These are phyloP conservation scores for Phytophthora megakarya DNA, from an alignment of 352 stramenopile species.

Conservation along the genomic window DNA sequence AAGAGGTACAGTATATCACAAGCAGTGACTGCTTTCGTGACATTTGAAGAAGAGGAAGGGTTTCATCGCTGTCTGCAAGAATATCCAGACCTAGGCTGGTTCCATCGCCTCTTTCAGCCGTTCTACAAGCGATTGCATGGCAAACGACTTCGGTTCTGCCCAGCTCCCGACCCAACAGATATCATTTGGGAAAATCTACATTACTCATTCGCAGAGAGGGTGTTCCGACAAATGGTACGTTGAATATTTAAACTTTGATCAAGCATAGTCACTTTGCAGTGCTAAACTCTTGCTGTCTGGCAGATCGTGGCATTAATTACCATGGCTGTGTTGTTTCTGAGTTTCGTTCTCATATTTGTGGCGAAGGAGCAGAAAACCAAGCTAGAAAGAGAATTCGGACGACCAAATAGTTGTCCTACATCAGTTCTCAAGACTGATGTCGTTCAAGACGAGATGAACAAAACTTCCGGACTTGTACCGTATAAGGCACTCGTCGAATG, in stretches of 20 bases:
- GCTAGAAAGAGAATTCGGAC: conserved; percentile 71
- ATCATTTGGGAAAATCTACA: conserved; percentile 89
- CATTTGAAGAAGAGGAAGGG: conserved; percentile 85
- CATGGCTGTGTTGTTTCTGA: conserved; percentile 67
- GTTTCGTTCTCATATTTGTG: conserved; percentile 79
- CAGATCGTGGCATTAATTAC: conserved; percentile 74
- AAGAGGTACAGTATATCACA: conserved; percentile 44
- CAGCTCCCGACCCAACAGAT: conserved; percentile 78
- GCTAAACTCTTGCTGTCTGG: background rate
- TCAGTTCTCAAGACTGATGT: conserved; percentile 67
- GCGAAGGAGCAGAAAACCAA: conserved; percentile 76
- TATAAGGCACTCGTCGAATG: conserved; percentile 85
- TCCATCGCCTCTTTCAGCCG: conserved; percentile 79
- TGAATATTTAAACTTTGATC: background rate
- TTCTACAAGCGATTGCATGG: conserved; percentile 63
- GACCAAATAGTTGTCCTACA: conserved; percentile 63
- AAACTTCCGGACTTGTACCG: conserved; percentile 47
- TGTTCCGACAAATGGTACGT: conserved; percentile 68
- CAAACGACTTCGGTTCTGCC: conserved; percentile 74
- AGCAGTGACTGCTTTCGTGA: conserved; percentile 82
- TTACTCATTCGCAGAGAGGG: conserved; percentile 57
- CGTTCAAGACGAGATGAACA: conserved; percentile 70
- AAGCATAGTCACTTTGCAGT: background rate
- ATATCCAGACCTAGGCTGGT: conserved; percentile 74
- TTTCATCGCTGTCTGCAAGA: conserved; percentile 76